Evolutionary conservation across 2,329 filamentous ascomycete genomes (phyloP), one percentile per base, ranked within the genome.

Genomic region (Xylariaceae sp.): DNA sequence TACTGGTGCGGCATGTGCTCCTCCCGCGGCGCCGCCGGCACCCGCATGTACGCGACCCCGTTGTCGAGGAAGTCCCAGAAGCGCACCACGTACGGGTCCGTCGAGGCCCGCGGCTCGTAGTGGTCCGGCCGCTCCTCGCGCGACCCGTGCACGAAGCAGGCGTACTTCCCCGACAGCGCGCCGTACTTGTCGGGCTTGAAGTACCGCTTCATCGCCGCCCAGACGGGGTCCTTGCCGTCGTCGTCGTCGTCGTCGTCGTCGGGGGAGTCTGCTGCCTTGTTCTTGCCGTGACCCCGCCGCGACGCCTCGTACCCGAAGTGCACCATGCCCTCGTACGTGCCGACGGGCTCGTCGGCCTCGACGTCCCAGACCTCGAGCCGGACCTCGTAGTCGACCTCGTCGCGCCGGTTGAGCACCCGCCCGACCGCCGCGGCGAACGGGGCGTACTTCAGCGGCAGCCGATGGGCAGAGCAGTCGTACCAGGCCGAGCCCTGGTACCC

Each of bases 21-120:
- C 9, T 10, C 0, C 2, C 13, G 2, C 5, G 47, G 30, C 2
- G 16, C 19, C 2, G 7, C 6, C 5, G 49, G 47, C 2, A 46
- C 28, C 21, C 38, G 48, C 50, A 53, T 52, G 25, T 52, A 53
- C 15, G 39, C 37, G 31, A 46, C 38, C 3, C 41, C 37, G 4
- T 28, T 8, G 9, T 13, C 12, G 4, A 2, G 5, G 5, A 16
- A n/a, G 29, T 49, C 36, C 35, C 37, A 35, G 19, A 52, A 19
- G 2, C 33, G 36, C 11, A 50, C 22, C 11, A 50, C 5, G 17
- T 45, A 21, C 18, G 15, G 35, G 18, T 46, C 41, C 5, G 17
- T 13, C 12, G n/a, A 7, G 4, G 13, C 16, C 13, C 5, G 8
- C 11, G 46, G 49, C 15, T 40, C n/a, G 19, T 31, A 46, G 14